Evolutionary conservation across 139 green algal genomes (phyloP), one percentile per base, ranked within the genome.

Genomic region (Chlorella sp.): DNA sequence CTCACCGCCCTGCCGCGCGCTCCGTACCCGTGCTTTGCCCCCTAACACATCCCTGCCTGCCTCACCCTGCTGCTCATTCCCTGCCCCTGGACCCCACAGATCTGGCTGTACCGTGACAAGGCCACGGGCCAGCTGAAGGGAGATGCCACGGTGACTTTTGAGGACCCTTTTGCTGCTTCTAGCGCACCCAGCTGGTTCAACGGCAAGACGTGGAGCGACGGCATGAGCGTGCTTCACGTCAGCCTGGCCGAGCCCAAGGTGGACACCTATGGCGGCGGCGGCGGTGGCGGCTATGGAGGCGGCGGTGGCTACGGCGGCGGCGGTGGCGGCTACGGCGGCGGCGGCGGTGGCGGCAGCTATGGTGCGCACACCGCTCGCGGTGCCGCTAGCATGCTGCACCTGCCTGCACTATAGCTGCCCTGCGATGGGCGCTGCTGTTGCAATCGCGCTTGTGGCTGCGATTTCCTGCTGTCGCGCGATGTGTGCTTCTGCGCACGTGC

Each of bases 111-210:
- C 83, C 90, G 90, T 0, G 95, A 97, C 87, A 96, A 96, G 81
- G 92, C 83, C 3, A 98, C 96, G 0, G 96, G 96, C 39, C 89
- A 69, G 39, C 91, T 97, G 3, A 98, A 98, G 87, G 96, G 96
- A 39, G 96, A 98, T 76, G 96, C 94, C 39, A 97, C 95, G 0
- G 92, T 97, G 14, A 92, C 93, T 0, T 97, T 97, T 86, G 96
- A 98, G 22, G 96, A 98, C 88, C 95, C 96, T 4, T 97, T 97
- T 85, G 95, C 95, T 3, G 96, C 96, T 0, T 89, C 80, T 26
- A 96, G 92, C 0, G 96, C 96, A 3, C 94, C 97, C 32, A 73
- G 94, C n/a, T 98, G 96, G 96, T 98, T 98, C 85, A 93, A 97
- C 83, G 93, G 94, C 90, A 98, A 98, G 89, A 93, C 96, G 1